Evolutionary conservation across 768 basidiomycete species (phyloP).

Genomic region (Hysterangium stoloniferum): DNA sequence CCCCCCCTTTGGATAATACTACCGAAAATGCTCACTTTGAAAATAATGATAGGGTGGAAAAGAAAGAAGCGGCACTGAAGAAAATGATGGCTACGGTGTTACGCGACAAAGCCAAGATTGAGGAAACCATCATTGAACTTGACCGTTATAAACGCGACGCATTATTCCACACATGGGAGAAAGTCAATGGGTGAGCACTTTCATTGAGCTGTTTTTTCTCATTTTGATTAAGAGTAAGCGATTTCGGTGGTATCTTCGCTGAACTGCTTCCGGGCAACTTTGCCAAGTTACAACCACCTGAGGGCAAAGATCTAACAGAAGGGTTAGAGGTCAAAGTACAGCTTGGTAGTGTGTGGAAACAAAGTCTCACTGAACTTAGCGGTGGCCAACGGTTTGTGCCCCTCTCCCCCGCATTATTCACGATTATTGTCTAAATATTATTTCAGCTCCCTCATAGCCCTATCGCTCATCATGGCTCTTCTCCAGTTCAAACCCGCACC

Average conservation of each 20-base stretch:
- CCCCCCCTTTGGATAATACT: background rate
- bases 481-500: constrained; percentile 99
- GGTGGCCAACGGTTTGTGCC: constrained; percentile 87
- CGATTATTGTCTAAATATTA: background rate
- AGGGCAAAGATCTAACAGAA: constrained; percentile 87
- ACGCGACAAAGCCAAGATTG: constrained; percentile 92
- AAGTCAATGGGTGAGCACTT: constrained; percentile 73
- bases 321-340: constrained; percentile 97
- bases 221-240: constrained; percentile 39
- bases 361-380: constrained; percentile 91
- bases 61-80: constrained; percentile 77
- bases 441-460: constrained; percentile 85
- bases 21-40: background rate
- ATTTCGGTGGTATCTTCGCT: constrained; percentile 94
- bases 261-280: constrained; percentile 95
- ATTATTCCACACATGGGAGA: constrained; percentile 90
- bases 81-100: constrained; percentile 85
- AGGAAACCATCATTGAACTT: constrained; percentile 85
- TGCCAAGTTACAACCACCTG: constrained; percentile 89
- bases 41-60: constrained; percentile 98
- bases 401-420: background rate
- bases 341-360: constrained; percentile 95
- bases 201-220: background rate
- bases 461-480: constrained; percentile 96
- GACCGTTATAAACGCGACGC: constrained; percentile 94